phyloP scores from a whole-genome alignment of 768 basidiomycete genomes.

The Psilocybe sp. region DNA sequence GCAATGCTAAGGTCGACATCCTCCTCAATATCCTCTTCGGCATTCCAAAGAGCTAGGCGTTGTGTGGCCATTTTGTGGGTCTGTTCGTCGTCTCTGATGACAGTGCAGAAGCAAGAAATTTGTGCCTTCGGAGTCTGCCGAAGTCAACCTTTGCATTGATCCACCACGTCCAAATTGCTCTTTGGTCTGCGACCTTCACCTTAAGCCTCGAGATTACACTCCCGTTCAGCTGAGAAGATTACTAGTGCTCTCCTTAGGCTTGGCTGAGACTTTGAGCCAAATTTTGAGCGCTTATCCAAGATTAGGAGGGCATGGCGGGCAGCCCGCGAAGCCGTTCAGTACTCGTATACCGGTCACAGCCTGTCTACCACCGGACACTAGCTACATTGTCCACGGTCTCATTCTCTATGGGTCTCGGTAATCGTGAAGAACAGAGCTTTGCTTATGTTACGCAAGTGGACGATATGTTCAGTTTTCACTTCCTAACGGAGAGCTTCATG shows the following conservation, averaged over 20 bases:
- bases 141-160: not conserved
- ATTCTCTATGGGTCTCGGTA: no score
- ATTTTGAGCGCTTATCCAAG: no score
- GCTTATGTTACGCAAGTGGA: no score
- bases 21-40: slow-evolving; percentile 78
- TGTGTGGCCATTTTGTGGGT: slow-evolving; percentile 53
- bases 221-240: not conserved
- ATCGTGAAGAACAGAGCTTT: no score
- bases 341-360: no score
- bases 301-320: no score
- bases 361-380: no score
- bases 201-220: not conserved
- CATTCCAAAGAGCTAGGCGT: slow-evolving; percentile 70
- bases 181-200: no score
- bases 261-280: not conserved
- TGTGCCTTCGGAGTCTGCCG: slow-evolving; percentile 33
- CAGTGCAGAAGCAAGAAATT: slow-evolving; percentile 26
- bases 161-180: not conserved
- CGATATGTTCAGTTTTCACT: no score
- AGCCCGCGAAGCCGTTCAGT: no score
- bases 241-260: not conserved
- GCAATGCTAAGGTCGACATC: slow-evolving; percentile 73
- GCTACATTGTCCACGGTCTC: no score
- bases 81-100: slow-evolving; percentile 8
- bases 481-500: no score